These are phyloP conservation scores for Geotrichum carabidarum DNA, from an alignment of 1,139 yeast species.

Conservation along the genomic window DNA sequence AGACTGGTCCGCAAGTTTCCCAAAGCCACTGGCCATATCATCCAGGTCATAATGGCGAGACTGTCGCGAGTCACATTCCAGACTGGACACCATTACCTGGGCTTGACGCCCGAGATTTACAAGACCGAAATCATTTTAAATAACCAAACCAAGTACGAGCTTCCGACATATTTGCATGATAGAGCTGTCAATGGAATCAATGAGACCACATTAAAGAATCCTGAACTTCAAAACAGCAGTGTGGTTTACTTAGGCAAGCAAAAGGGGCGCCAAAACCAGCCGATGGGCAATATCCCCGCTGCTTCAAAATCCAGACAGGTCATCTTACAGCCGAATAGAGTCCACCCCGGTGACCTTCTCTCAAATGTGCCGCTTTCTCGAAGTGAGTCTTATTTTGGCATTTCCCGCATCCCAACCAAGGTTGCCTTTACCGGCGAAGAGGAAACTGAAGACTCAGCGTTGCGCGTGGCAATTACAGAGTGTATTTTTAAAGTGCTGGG, in stretches of 20 bases:
- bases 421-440: constrained; percentile 53
- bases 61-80: constrained; percentile 86
- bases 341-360: constrained; percentile 78
- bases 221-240: constrained; percentile 6
- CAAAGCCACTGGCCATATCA: constrained; percentile 85
- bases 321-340: constrained; percentile 53
- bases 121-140: constrained; percentile 71
- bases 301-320: constrained; percentile 55
- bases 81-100: constrained; percentile 81
- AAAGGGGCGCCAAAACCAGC: constrained; percentile 1
- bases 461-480: constrained; percentile 68
- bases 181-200: constrained; percentile 49
- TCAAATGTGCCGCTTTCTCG: constrained; percentile 77
- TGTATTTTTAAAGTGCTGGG: constrained; percentile 72
- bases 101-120: constrained; percentile 75
- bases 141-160: constrained; percentile 35
- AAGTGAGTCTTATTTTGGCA: constrained; percentile 13
- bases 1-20: constrained; percentile 73
- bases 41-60: constrained; percentile 83
- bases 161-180: constrained; percentile 62
- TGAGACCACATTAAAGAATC: constrained; percentile 24
- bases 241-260: constrained; percentile 9
- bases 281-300: neutral
- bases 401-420: neutral
- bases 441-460: constrained; percentile 70